Conservation (phyloP, 2,329 filamentous ascomycete species). For the Fusarium napiforme region DNA sequence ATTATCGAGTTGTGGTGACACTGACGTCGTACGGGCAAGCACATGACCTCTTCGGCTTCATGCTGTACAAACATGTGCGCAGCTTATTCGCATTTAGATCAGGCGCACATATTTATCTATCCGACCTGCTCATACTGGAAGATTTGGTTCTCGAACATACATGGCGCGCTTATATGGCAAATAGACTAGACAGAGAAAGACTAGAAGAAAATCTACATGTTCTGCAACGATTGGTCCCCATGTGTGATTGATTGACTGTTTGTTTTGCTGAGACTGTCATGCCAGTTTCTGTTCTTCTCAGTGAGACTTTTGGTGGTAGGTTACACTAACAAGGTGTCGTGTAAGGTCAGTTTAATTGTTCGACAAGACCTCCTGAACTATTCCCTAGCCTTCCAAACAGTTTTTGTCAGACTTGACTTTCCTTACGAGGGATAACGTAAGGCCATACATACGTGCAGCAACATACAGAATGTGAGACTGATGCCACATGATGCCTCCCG, state of each 20-base stretch:
- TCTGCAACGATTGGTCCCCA: background rate
- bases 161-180: conserved; percentile 26
- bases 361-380: background rate
- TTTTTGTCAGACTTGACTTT: background rate
- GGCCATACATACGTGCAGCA: background rate
- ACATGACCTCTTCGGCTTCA: conserved; percentile 15
- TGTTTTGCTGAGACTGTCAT: background rate
- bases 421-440: background rate
- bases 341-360: background rate
- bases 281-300: background rate
- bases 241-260: background rate
- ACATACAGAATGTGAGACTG: background rate
- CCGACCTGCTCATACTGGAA: conserved; percentile 15
- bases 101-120: conserved; percentile 18
- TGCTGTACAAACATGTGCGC: conserved; percentile 18
- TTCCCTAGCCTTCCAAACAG: background rate
- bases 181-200: conserved; percentile 40
- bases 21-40: conserved; percentile 19
- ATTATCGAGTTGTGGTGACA: conserved; percentile 14
- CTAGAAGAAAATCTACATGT: conserved; percentile 14
- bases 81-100: conserved; percentile 29
- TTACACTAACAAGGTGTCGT: background rate
- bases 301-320: background rate
- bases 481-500: background rate
- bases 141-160: conserved; percentile 32